phyloP scores from a whole-genome alignment of 148 eudicot genomes.

The Nepenthes gracilis region DNA sequence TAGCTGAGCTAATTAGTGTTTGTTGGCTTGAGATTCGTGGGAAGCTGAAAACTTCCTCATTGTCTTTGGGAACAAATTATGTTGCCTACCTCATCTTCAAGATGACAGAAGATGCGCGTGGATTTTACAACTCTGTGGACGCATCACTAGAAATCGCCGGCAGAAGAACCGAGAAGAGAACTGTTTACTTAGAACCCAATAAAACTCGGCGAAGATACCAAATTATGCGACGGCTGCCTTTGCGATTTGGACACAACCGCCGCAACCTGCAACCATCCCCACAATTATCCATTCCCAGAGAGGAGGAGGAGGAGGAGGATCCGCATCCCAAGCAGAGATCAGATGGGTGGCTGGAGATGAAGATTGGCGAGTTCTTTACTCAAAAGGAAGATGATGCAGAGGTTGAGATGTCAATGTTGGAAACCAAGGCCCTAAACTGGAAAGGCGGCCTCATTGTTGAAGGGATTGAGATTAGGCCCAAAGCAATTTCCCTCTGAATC shows the following conservation, averaged over 20 bases:
- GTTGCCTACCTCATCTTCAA: constrained; percentile 43
- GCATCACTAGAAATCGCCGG: constrained; percentile 15
- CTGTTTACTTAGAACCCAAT: constrained; percentile 16
- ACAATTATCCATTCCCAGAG: not conserved
- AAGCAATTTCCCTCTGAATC: too few species aligned
- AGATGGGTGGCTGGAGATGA: constrained; percentile 63
- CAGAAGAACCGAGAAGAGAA: constrained; percentile 13
- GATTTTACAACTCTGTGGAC: constrained; percentile 26
- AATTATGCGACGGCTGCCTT: not conserved
- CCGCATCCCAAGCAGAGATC: constrained; percentile 25
- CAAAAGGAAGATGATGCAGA: constrained; percentile 16
- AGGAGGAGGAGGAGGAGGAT: not conserved
- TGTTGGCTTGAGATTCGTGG: constrained; percentile 49
- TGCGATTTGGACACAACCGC: not conserved
- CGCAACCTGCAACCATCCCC: too few species aligned
- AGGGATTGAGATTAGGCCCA: constrained; percentile 61
- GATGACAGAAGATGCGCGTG: constrained; percentile 17
- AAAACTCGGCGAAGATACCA: constrained; percentile 13
- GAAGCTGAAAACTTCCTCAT: constrained; percentile 16
- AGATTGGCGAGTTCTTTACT: constrained; percentile 36
- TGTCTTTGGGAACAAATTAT: constrained; percentile 36
- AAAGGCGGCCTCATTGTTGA: constrained; percentile 43
- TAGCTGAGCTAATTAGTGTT: constrained; percentile 32
- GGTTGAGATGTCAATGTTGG: constrained; percentile 30
- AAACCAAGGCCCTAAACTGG: constrained; percentile 20